phyloP scores from a whole-genome alignment of 1,284 basidiomycete genomes.

The Trichosporon faecale region DNA sequence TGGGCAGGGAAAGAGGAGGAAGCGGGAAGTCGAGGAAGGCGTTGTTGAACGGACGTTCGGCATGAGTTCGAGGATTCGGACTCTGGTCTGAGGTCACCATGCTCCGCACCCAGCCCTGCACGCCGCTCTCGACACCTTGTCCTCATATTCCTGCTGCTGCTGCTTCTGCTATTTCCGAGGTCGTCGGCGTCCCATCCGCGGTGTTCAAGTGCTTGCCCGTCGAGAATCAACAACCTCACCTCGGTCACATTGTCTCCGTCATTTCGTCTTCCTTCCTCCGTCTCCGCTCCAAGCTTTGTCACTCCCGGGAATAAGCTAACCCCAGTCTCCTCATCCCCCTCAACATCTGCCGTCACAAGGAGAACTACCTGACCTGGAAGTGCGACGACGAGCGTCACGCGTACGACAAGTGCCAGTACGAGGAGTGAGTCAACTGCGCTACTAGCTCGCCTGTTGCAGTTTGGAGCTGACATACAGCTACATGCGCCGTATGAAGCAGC shows the following conservation, averaged over 20 bases:
- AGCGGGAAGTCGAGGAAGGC: neutral
- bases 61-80: too few relatives aligned
- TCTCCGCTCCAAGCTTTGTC: too few relatives aligned
- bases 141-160: neutral
- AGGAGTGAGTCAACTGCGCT: conserved; percentile 64
- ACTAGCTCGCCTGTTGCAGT: neutral
- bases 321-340: conserved; percentile 76
- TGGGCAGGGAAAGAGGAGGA: neutral
- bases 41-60: neutral
- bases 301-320: neutral
- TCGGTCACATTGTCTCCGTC: neutral
- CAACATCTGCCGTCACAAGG: conserved; percentile 72
- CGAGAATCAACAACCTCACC: neutral
- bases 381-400: conserved; percentile 65
- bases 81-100: too few relatives aligned
- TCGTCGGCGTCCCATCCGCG: too few relatives aligned
- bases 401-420: conserved; percentile 74
- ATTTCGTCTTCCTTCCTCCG: neutral
- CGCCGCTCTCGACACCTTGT: neutral
- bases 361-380: conserved; percentile 73
- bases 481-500: conserved; percentile 75
- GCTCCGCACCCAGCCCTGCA: too few relatives aligned
- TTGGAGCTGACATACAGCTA: conserved; percentile 57
- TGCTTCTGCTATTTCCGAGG: neutral
- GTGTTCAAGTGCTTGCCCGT: too few relatives aligned